A percentile compares a stretch with the other conserved stretches of the same genome.
phyloP scores from a whole-genome alignment of 2,329 filamentous ascomycete genomes.

The Colletotrichum brevisporum region DNA sequence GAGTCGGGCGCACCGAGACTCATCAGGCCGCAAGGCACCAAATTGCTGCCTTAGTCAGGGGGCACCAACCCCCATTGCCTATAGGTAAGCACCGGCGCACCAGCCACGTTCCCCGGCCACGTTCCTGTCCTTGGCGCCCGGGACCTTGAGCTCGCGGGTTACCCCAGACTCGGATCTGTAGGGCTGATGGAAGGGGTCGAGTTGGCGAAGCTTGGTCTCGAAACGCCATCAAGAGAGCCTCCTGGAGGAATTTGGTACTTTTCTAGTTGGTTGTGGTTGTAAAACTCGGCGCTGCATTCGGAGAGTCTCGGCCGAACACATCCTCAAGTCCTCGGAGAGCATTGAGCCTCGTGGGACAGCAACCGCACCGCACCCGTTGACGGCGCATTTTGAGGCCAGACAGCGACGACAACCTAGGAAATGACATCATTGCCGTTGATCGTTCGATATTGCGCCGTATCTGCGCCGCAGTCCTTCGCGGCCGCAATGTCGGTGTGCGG shows the following conservation, averaged over 20 bases:
- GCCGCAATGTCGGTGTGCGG: constrained; percentile 8
- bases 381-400: constrained; percentile 22
- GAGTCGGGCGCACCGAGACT: constrained; percentile 23
- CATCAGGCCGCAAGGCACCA: constrained; percentile 34
- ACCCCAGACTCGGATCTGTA: constrained; percentile 41
- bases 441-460: constrained; percentile 15
- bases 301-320: background rate
- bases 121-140: constrained; percentile 35
- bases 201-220: constrained; percentile 36
- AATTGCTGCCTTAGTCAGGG: too few species aligned
- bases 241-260: background rate
- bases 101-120: constrained; percentile 37
- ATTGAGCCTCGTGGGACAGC: constrained; percentile 12
- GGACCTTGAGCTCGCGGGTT: constrained; percentile 34
- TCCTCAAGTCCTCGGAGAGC: background rate
- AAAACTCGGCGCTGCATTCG: background rate
- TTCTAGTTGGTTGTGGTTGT: background rate
- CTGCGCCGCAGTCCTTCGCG: constrained; percentile 23
- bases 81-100: constrained; percentile 10
- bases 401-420: constrained; percentile 9
- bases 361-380: constrained; percentile 17
- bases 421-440: constrained; percentile 40
- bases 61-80: background rate
- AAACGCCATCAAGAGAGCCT: constrained; percentile 3
- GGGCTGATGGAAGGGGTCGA: constrained; percentile 39